Conservation (phyloP, 2,329 filamentous ascomycete genomes). For the Acephala macrosclerotiorum region DNA sequence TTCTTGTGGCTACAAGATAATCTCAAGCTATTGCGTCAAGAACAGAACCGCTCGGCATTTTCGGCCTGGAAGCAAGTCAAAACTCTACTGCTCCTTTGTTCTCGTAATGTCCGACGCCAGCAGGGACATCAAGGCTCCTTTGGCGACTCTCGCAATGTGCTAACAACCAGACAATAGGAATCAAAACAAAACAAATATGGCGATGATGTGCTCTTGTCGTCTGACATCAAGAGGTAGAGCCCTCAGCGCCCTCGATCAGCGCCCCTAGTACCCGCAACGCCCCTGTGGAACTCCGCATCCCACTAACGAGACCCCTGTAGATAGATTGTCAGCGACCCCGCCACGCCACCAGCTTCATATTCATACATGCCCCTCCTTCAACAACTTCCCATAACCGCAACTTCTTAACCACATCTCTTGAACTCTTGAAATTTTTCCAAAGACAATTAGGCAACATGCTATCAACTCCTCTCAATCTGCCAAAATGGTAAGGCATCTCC, state of each 20-base stretch:
- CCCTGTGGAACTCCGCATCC: not conserved
- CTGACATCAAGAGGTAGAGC: not conserved
- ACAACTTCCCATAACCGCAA: not conserved
- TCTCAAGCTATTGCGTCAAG: not conserved
- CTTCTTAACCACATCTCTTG: not conserved
- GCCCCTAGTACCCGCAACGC: not conserved
- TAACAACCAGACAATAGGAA: not conserved
- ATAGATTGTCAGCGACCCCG: conserved; percentile 11
- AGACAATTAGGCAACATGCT: conserved; percentile 32
- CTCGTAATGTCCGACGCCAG: not conserved
- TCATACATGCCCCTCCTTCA: conserved; percentile 13
- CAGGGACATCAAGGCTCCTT: not conserved
- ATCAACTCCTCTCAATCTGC: conserved; percentile 40
- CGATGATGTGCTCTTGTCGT: not conserved
- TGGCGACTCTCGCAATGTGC: not conserved
- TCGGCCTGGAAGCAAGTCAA: not conserved
- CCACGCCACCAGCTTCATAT: conserved; percentile 13
- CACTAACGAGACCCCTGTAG: conserved; percentile 10
- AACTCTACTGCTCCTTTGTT: not conserved
- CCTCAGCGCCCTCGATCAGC: too few species aligned
- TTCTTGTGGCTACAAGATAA: not conserved
- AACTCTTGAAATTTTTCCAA: not conserved
- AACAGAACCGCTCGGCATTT: not conserved
- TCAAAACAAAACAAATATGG: not conserved
- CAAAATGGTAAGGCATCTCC: conserved; percentile 40